phyloP scores from a whole-genome alignment of 331 rosid species.

The Prunus yedoensis region DNA sequence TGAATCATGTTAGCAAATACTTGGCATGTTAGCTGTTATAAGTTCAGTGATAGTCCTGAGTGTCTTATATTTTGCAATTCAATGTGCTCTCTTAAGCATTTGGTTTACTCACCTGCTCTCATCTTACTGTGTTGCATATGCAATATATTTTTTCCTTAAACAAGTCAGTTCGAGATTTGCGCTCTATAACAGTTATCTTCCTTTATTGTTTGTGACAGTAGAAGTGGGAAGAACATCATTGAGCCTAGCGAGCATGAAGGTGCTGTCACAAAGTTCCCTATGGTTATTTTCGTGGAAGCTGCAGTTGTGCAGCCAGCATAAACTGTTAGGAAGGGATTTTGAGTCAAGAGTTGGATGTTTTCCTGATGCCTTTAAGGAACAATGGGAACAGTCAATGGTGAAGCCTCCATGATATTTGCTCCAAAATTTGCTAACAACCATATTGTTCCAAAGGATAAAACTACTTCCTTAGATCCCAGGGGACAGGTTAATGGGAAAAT shows the following conservation, averaged over 20 bases:
- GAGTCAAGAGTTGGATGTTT: constrained; percentile 36
- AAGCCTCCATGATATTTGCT: constrained; percentile 28
- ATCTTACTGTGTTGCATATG: background rate
- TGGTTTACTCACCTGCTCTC: background rate
- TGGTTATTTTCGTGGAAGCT: constrained; percentile 28
- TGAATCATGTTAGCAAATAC: too few species aligned
- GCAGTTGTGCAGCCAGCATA: constrained; percentile 23
- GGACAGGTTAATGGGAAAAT: constrained; percentile 29
- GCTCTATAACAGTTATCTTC: background rate
- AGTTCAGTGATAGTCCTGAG: background rate
- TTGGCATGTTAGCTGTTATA: too few species aligned
- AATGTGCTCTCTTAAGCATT: background rate
- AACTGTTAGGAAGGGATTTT: constrained; percentile 33
- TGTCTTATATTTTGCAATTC: background rate
- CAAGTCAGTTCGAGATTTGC: background rate
- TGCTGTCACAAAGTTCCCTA: constrained; percentile 34
- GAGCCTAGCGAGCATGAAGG: constrained; percentile 35
- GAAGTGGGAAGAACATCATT: constrained; percentile 27
- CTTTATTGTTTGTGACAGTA: constrained; percentile 39
- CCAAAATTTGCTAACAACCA: constrained; percentile 37
- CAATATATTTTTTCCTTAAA: background rate
- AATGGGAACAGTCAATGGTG: constrained; percentile 28
- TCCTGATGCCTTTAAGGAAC: constrained; percentile 22
- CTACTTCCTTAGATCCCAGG: constrained; percentile 27
- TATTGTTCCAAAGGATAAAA: constrained; percentile 22